Evolutionary conservation across 2,329 filamentous ascomycete species (phyloP).

Genomic region (Xylariaceae sp.): DNA sequence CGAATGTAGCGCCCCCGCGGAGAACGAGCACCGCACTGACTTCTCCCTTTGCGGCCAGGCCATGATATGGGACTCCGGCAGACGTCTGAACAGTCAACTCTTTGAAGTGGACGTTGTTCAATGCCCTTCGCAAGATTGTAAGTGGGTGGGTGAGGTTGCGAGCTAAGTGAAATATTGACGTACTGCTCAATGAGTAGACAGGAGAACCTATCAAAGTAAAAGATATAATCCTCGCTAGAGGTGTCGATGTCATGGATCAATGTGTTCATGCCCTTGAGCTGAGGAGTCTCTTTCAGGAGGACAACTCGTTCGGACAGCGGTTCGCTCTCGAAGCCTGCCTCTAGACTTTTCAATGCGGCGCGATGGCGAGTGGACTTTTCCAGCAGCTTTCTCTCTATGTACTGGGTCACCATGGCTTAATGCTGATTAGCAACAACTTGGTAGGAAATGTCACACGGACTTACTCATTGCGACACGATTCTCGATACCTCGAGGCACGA

Average conservation of each 20-base stretch:
- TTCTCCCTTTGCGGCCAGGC: conserved; percentile 66
- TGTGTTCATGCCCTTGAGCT: conserved; percentile 84
- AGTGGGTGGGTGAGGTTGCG: background rate
- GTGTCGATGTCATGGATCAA: conserved; percentile 80
- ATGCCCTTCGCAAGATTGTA: conserved; percentile 48
- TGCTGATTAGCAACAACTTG: conserved; percentile 7
- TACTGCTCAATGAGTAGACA: conserved; percentile 79
- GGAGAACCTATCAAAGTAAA: conserved; percentile 90
- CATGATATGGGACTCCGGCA: conserved; percentile 63
- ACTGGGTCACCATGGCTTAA: conserved; percentile 84
- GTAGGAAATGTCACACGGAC: conserved; percentile 21
- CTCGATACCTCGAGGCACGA: conserved; percentile 90
- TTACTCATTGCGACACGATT: conserved; percentile 85
- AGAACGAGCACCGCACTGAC: conserved; percentile 85
- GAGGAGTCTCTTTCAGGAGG: conserved; percentile 70
- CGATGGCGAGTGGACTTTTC: conserved; percentile 84
- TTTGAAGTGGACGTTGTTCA: conserved; percentile 72
- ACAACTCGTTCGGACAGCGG: conserved; percentile 72
- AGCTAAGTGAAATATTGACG: conserved; percentile 22
- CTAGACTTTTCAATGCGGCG: conserved; percentile 71
- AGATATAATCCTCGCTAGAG: conserved; percentile 84
- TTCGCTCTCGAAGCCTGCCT: conserved; percentile 65
- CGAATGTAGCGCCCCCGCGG: conserved; percentile 82
- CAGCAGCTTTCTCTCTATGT: conserved; percentile 80
- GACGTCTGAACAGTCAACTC: conserved; percentile 66